Percentiles rank a stretch among this genome's conserved stretches.
phyloP scores from a whole-genome alignment of 2,329 filamentous ascomycete species.

The Cladosporium sp. region DNA sequence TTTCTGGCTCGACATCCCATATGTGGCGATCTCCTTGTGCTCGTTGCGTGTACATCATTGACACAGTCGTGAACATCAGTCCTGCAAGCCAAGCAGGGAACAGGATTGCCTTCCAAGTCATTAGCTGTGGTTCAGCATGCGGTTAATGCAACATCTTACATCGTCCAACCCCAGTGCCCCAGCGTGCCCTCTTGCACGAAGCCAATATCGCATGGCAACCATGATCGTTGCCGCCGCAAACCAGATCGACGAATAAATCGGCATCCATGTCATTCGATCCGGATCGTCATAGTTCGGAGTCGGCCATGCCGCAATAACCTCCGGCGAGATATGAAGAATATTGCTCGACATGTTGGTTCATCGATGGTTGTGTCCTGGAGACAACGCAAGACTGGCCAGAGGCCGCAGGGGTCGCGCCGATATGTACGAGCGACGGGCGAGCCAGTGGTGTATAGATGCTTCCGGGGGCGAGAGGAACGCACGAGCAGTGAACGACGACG shows the following conservation, averaged over 20 bases:
- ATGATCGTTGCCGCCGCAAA: conserved; percentile 33
- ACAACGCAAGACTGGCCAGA: background rate
- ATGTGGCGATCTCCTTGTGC: conserved; percentile 39
- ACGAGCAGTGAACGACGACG: background rate
- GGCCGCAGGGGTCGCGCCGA: background rate
- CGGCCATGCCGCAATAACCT: conserved; percentile 37
- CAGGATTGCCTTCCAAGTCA: conserved; percentile 22
- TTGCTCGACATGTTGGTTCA: conserved; percentile 22
- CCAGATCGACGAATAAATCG: conserved; percentile 33
- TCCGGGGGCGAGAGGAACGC: background rate
- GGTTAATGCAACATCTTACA: conserved; percentile 23
- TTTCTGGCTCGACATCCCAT: conserved; percentile 37
- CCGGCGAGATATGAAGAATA: conserved; percentile 31
- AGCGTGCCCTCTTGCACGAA: conserved; percentile 32
- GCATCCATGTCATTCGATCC: conserved; percentile 36
- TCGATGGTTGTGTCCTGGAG: background rate
- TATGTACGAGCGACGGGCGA: background rate
- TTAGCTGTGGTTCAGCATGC: background rate
- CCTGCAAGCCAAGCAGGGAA: conserved; percentile 29
- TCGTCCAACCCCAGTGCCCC: conserved; percentile 39
- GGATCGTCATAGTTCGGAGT: conserved; percentile 36
- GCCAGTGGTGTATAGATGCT: background rate
- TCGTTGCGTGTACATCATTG: conserved; percentile 29
- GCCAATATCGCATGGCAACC: conserved; percentile 33
- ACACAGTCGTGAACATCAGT: conserved; percentile 28